Base-by-base conservation (phyloP, 1,139 yeast species). In the Maudiozyma humilis region DNA sequence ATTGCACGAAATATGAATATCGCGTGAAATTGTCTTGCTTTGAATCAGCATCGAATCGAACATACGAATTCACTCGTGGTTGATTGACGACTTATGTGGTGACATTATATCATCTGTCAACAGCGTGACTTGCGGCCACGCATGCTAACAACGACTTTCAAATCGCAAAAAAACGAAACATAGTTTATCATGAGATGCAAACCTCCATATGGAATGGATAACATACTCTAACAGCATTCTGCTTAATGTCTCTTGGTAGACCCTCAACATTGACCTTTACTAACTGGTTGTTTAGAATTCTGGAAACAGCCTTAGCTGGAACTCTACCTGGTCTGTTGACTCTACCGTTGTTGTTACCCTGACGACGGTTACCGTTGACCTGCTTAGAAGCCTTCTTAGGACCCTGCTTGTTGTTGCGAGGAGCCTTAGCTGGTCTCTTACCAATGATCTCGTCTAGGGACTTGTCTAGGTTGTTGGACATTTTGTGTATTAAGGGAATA, bases 361-460 rank as follows among this genome's bases (percentile, higher is more conserved):
- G 53, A 49, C 63, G 60, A 41, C 54, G 56, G 25, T 43, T 42
- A 18, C 44, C 47, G 41, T 47, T 51, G 27, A 60, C 48, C 44
- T 59, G 59, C 48, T 60, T 60, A 23, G 62, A 48, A 36, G 52
- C 53, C 51, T 54, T 59, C 47, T 51, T 60, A 44, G 62, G 62
- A 18, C 54, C 60, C n/a, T 17, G 15, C 36, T 60, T 57, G 42
- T 57, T 51, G 56, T 68, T 58, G 59, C 62, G 49, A 27, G 57
- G 59, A 45, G 63, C 59, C 56, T 67, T 67, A 57, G 67, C 68
- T 60, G 74, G 76, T 66, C 68, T 71, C 49, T 86, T 70, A 51
- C 94, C 76, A 65, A 91, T 86, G 65, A 91, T 91, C 60, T 89
- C 97, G 71, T 91, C 98, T 63, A 91, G 79, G 45, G 97, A 87